Evolutionary conservation across 306 rosid species (phyloP).

Genomic region (Hylodesmum podocarpum): DNA sequence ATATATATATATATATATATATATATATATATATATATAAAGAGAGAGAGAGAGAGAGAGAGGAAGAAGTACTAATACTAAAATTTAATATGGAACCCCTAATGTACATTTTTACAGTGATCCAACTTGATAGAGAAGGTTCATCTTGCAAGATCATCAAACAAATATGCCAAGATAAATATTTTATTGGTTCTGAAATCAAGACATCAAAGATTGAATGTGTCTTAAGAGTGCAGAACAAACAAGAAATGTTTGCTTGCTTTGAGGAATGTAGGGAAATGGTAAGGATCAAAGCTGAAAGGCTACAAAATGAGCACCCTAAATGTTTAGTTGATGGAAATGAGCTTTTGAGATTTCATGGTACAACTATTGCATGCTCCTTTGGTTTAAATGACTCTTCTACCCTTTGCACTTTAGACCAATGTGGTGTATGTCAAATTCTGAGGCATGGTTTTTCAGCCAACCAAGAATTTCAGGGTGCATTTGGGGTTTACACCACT

Average conservation of each 20-base stretch:
- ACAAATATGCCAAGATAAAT: slow-evolving; percentile 40
- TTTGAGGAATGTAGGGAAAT: slow-evolving; percentile 53
- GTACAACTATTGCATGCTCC: slow-evolving; percentile 56
- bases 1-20: too few relatives aligned
- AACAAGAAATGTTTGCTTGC: slow-evolving; percentile 17
- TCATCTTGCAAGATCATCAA: slow-evolving; percentile 46
- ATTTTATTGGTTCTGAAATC: not conserved
- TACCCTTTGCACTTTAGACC: slow-evolving; percentile 31
- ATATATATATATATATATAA: too few relatives aligned
- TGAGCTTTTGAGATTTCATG: slow-evolving; percentile 56
- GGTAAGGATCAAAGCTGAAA: slow-evolving; percentile 38
- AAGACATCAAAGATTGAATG: slow-evolving; percentile 26
- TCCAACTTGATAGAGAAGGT: slow-evolving; percentile 37
- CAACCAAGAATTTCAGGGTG: slow-evolving; percentile 25
- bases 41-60: too few relatives aligned
- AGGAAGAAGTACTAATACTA: not conserved
- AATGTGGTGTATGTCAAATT: slow-evolving; percentile 55
- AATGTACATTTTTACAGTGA: slow-evolving; percentile 33
- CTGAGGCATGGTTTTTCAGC: slow-evolving; percentile 46
- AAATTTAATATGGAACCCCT: not conserved
- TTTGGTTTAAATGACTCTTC: slow-evolving; percentile 37
- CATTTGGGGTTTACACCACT: slow-evolving; percentile 30
- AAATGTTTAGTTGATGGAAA: slow-evolving; percentile 65
- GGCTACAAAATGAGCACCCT: slow-evolving; percentile 23
- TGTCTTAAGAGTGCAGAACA: slow-evolving; percentile 45